Base-by-base conservation (phyloP, 1,284 basidiomycete species). In the Cutaneotrichosporon dermatis region DNA sequence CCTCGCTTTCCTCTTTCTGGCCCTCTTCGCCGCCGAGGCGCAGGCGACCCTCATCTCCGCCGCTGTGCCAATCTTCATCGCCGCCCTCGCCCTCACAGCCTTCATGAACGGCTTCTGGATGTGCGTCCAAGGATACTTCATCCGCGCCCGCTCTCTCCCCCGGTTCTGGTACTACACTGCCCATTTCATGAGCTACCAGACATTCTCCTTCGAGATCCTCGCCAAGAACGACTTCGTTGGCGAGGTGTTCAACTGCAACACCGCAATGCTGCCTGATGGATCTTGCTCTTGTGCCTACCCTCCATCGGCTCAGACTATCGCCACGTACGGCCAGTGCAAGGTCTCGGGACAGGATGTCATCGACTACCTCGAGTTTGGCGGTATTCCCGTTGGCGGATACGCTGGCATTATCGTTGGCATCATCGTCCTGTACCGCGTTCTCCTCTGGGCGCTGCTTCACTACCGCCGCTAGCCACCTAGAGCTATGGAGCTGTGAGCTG, bases 101-200 rank as follows among this genome's bases (percentile, higher is more conserved):
- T 86, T 86, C 68, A 61, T 82, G 42, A 86, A 86, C 66, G 85
- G 85, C 0, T 82, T 86, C 61, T 86, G 83, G 84, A 86, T 86
- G 84, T 76, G 72, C 59, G 76, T 79, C 39, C 66, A 67, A 50
- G 67, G 67, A 7, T 66, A 62, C 59, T 60, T 63, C 42, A 60
- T 60, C 53, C 45, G 55, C 6, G 57, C 39, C 8, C 58, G 62
- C 42, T 60, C 56, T 1, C 59, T 63, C 9, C 62, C 62, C 6
- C 56, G 54, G 15, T 63, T 63, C 56, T 63, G 62, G 62, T 58
- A 50, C 50, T 61, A 58, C 44, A 48, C 53, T 40, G 54, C 52
- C 50, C 62, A 63, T 45, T 63, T 39, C 10, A 53, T 58, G 50
- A 80, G 82, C 63, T 83, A 79, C 56, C 75, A 81, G 56, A 63